Percentiles rank a stretch among this genome's conserved stretches.
Evolutionary conservation across 495 filamentous ascomycete genomes (phyloP).

Genomic region (Monascus purpureus): DNA sequence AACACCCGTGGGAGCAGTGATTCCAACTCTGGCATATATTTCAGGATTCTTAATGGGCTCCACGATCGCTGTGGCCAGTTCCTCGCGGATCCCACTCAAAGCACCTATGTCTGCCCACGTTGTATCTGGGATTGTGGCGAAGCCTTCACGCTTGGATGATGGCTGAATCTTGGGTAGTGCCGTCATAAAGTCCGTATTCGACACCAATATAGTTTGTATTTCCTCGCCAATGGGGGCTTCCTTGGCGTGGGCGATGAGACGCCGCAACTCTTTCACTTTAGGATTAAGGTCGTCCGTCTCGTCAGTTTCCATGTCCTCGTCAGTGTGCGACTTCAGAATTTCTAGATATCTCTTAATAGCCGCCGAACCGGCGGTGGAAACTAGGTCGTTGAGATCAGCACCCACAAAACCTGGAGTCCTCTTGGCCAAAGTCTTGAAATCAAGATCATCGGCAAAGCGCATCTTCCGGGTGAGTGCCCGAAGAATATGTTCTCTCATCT

Average conservation of each 20-base stretch:
- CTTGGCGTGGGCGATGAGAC: slow-evolving; percentile 40
- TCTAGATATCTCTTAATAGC: slow-evolving; percentile 47
- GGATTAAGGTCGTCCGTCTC: slow-evolving; percentile 20
- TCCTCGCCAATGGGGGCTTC: slow-evolving; percentile 32
- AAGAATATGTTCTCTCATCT: slow-evolving; percentile 71
- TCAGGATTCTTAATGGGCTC: slow-evolving; percentile 82
- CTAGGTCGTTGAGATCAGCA: slow-evolving; percentile 77
- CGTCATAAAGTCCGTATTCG: slow-evolving; percentile 53
- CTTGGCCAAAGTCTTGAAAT: slow-evolving; percentile 71
- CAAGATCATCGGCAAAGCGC: slow-evolving; percentile 53
- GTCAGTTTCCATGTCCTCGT: slow-evolving; percentile 42
- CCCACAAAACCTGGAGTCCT: slow-evolving; percentile 90
- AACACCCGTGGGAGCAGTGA: slow-evolving; percentile 79
- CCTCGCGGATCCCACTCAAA: slow-evolving; percentile 60
- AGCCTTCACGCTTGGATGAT: slow-evolving; percentile 88
- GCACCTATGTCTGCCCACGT: slow-evolving; percentile 92
- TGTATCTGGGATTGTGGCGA: slow-evolving; percentile 92
- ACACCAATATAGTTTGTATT: slow-evolving; percentile 31
- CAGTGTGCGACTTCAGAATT: slow-evolving; percentile 35
- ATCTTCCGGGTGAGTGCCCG: slow-evolving; percentile 60
- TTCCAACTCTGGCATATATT: slow-evolving; percentile 65
- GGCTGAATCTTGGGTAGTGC: slow-evolving; percentile 82
- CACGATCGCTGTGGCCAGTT: slow-evolving; percentile 78
- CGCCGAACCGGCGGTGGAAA: slow-evolving; percentile 55
- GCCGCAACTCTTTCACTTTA: slow-evolving; percentile 34